These are phyloP conservation scores for Ceratocystis cacaofunesta DNA, from an alignment of 2,329 filamentous ascomycete genomes.

Conservation along the genomic window DNA sequence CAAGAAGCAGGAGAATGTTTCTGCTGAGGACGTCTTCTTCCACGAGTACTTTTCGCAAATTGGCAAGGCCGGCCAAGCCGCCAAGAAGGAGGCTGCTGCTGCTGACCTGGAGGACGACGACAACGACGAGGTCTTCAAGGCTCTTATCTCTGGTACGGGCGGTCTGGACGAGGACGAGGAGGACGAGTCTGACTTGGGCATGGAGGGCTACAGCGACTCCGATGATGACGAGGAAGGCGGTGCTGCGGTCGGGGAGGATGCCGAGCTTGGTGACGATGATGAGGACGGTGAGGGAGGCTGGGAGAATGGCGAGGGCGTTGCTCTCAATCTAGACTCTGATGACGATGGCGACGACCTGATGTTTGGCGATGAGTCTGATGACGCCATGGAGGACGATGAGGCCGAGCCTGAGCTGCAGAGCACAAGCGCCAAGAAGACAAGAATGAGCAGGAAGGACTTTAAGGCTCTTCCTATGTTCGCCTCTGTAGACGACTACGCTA, in stretches of 20 bases:
- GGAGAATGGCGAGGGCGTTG: conserved; percentile 23
- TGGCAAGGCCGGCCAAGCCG: conserved; percentile 44
- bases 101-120: conserved; percentile 35
- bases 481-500: conserved; percentile 83
- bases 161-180: conserved; percentile 55
- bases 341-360: conserved; percentile 23
- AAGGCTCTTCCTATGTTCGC: conserved; percentile 87
- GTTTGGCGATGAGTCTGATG: conserved; percentile 32
- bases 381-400: conserved; percentile 46
- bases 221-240: conserved; percentile 36
- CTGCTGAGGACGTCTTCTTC: conserved; percentile 92
- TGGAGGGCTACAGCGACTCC: conserved; percentile 35
- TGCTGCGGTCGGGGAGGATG: conserved; percentile 34
- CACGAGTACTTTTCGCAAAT: conserved; percentile 83
- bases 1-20: conserved; percentile 74
- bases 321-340: conserved; percentile 16
- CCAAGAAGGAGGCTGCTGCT: conserved; percentile 33
- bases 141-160: conserved; percentile 65
- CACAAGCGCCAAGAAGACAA: conserved; percentile 26
- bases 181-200: conserved; percentile 39
- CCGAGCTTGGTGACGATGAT: conserved; percentile 29
- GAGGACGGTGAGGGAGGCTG: conserved; percentile 35
- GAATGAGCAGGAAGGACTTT: conserved; percentile 64
- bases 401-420: conserved; percentile 32
- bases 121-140: conserved; percentile 70